A percentile compares a stretch with the other conserved stretches of the same genome.
Conservation (phyloP, 257 asterid species). For the Primulina huaijiensis region DNA sequence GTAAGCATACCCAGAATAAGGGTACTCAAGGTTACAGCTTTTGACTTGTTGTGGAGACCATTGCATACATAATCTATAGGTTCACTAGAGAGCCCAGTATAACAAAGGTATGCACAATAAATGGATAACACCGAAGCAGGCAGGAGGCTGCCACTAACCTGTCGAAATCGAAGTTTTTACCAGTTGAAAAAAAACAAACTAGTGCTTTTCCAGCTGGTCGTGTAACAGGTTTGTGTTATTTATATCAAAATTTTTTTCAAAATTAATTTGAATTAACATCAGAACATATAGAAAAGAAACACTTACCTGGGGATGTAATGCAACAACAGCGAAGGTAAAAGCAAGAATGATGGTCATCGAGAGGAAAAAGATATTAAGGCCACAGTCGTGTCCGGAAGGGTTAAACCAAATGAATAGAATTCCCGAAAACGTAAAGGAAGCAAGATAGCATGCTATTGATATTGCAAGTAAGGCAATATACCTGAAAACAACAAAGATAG, state of each 20-base stretch:
- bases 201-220: background rate
- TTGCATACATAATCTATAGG: conserved; percentile 88
- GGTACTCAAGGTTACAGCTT: conserved; percentile 69
- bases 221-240: background rate
- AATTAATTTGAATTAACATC: background rate
- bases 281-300: background rate
- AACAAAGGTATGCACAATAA: conserved; percentile 91
- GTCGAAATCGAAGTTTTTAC: conserved; percentile 26
- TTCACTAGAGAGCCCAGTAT: conserved; percentile 89
- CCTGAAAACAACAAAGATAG: conserved; percentile 47
- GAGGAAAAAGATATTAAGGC: conserved; percentile 91
- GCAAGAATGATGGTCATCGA: conserved; percentile 82
- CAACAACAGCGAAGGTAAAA: conserved; percentile 67
- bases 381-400: conserved; percentile 90
- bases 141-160: conserved; percentile 96
- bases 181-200: too few relatives aligned
- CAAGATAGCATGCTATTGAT: conserved; percentile 76
- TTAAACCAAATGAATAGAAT: conserved; percentile 96
- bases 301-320: conserved; percentile 80
- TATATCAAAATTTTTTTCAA: too few relatives aligned
- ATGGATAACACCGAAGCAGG: conserved; percentile 95
- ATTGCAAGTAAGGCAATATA: conserved; percentile 72
- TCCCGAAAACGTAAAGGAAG: conserved; percentile 62
- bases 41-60: conserved; percentile 76
- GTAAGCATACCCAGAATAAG: conserved; percentile 91